Percentiles rank a stretch among this genome's conserved stretches.
Evolutionary conservation across 768 basidiomycete genomes (phyloP).

Genomic region (Amanita pallidorosea): DNA sequence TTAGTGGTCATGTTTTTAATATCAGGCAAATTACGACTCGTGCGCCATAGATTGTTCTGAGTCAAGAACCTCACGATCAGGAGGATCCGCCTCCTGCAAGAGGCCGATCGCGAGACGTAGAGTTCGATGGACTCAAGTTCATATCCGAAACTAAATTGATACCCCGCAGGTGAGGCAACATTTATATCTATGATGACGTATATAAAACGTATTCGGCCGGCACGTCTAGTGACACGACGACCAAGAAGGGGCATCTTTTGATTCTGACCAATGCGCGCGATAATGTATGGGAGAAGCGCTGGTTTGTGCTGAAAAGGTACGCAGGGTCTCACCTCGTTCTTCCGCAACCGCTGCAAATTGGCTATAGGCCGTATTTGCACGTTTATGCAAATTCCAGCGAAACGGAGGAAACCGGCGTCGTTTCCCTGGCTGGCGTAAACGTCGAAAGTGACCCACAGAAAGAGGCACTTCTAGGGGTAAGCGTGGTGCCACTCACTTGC

Average conservation of each 20-base stretch:
- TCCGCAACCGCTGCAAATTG: background rate
- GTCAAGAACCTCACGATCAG: conserved; percentile 55
- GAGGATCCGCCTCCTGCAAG: conserved; percentile 32
- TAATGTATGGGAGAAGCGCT: conserved; percentile 73
- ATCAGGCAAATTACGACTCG: conserved; percentile 1
- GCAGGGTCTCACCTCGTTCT: background rate
- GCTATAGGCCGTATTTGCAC: conserved; percentile 81
- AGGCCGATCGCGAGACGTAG: conserved; percentile 13
- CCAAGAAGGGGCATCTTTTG: conserved; percentile 78
- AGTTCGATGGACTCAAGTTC: conserved; percentile 46
- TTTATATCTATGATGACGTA: background rate
- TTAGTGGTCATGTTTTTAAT: conserved; percentile 25
- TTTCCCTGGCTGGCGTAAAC: conserved; percentile 77
- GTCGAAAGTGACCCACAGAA: conserved; percentile 82
- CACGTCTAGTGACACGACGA: conserved; percentile 55
- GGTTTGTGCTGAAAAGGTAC: conserved; percentile 84
- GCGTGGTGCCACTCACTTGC: conserved; percentile 18
- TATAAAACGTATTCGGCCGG: background rate
- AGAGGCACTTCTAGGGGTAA: conserved; percentile 76
- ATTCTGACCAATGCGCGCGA: conserved; percentile 73
- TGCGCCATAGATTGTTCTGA: conserved; percentile 57
- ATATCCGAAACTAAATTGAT: conserved; percentile 65
- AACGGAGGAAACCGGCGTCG: conserved; percentile 70
- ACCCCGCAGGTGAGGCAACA: conserved; percentile 48
- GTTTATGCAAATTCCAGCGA: conserved; percentile 81